Evolutionary conservation across 1,139 yeast species (phyloP), one percentile per base, ranked within the genome.

Genomic region (Arxiozyma slooffiae): DNA sequence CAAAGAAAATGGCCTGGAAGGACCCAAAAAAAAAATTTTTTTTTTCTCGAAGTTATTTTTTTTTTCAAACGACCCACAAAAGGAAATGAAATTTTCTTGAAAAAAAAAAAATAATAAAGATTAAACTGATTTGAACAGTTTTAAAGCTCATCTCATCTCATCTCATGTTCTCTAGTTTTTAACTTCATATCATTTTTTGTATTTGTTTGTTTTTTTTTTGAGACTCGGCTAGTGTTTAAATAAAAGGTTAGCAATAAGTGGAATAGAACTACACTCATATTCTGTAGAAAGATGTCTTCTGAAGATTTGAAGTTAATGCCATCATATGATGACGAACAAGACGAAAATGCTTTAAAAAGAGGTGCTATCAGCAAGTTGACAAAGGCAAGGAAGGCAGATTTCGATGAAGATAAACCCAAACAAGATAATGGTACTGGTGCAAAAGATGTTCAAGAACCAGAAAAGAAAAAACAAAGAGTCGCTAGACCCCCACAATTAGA

Each of bases 381-480:
- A 48, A 77, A 76, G 55, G 72, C 74, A 46, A 67, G 77, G 50
- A 72, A 69, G 51, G 73, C 72, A 17, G 78, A 73, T 56, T 58
- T 52, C 47, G 67, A 61, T 21, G 69, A 67, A 44, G 69, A 64
- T 50, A 64, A 63, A 66, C 67, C 50, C 58, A 66, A 55, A 50
- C 63, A 44, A 50, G 50, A 59, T 55, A 61, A 60, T 63, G 67
- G 50, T 8, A 52, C 50, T 34, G 50, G 26, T 11, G 50, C 59
- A 55, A 20, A 43, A 8, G 41, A 9, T 17, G 16, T 1, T 22
- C 14, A 38, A 20, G 41, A 52, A 20, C 65, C 58, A 51, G 60
- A 57, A 60, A 55, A 57, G 53, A 65, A 64, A 58, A 60, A 61
- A 63, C 63, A 76, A 83, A 79, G 81, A 79, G 81, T 76, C 72